Evolutionary conservation across 2,329 filamentous ascomycete genomes (phyloP).

Genomic region (Fusarium coffeatum): DNA sequence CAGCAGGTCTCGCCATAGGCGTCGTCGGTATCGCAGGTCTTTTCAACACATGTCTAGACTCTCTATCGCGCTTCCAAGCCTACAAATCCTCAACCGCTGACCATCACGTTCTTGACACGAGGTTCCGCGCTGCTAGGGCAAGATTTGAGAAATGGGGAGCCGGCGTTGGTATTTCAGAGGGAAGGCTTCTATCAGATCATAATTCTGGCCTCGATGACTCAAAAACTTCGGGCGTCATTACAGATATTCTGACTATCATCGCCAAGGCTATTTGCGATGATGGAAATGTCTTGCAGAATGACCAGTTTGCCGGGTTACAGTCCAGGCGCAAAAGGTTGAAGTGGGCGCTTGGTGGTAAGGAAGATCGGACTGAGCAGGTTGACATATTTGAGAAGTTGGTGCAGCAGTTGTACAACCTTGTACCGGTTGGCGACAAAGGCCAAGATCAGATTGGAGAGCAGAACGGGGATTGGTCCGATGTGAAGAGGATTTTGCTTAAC

Average conservation of each 20-base stretch:
- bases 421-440: too few relatives aligned
- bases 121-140: conserved; percentile 24
- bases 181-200: too few relatives aligned
- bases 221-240: background rate
- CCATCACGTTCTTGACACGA: conserved; percentile 4
- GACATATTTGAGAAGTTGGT: too few relatives aligned
- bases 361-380: too few relatives aligned
- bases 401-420: too few relatives aligned
- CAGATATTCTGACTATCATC: background rate
- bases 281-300: accelerated
- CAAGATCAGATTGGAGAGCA: too few relatives aligned
- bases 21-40: conserved; percentile 24
- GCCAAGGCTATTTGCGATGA: background rate
- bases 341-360: too few relatives aligned
- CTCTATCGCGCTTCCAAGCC: conserved; percentile 16
- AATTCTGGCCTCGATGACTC: too few relatives aligned
- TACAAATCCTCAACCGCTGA: conserved; percentile 35
- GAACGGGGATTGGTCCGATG: too few relatives aligned
- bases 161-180: conserved; percentile 28
- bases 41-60: conserved; percentile 40
- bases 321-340: background rate
- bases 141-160: conserved; percentile 41
- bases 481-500: too few relatives aligned
- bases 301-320: accelerated
- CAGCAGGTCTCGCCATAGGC: background rate